Evolutionary conservation across 208 protist genomes (phyloP).

Genomic region (Trichomonas gallinae): DNA sequence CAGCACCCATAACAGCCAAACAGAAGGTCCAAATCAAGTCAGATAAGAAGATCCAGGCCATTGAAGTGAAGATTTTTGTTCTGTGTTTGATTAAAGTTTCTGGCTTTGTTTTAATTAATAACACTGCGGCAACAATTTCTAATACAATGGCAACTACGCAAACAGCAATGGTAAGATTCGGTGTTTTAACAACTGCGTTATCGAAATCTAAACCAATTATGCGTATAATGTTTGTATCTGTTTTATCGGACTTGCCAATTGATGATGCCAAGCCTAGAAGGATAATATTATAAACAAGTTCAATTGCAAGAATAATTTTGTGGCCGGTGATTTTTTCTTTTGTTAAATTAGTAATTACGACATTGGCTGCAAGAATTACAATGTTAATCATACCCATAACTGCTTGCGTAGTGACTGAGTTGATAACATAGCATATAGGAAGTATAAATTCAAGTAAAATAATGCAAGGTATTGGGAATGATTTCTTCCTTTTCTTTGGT

Average conservation of each 20-base stretch:
- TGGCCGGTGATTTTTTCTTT: not conserved
- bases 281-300: not conserved
- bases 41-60: not conserved
- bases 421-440: not conserved
- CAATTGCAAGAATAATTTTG: not conserved
- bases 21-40: not conserved
- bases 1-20: not conserved
- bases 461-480: not conserved
- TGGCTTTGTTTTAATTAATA: not conserved
- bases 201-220: not conserved
- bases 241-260: not conserved
- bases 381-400: not conserved
- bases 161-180: not conserved
- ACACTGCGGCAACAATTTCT: not conserved
- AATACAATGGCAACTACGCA: not conserved
- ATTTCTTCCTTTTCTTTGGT: not conserved
- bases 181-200: not conserved
- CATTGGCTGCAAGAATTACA: not conserved
- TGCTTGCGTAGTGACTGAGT: not conserved
- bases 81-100: not conserved
- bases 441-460: not conserved
- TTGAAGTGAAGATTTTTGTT: not conserved
- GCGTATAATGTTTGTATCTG: not conserved
- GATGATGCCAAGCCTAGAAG: not conserved
- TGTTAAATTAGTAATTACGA: not conserved